phyloP scores from a whole-genome alignment of 2,329 filamentous ascomycete species.

The Neofusicoccum laricinum region DNA sequence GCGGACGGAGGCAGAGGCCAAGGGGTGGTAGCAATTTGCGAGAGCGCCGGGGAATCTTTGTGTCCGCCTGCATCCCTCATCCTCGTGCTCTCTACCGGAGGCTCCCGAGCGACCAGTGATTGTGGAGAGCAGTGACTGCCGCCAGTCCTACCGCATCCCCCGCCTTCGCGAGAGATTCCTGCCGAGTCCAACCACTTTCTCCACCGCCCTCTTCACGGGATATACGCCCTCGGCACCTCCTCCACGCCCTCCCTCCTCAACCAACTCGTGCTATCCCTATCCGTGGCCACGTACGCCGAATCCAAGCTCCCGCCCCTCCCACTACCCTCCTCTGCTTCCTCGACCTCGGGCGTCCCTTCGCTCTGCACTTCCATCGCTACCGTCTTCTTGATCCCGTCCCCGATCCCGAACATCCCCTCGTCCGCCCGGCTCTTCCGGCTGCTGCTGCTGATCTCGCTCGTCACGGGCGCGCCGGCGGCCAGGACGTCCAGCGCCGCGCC shows the following conservation, averaged over 20 bases:
- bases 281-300: background rate
- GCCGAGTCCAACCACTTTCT: no score
- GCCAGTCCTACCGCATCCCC: no score
- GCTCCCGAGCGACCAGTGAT: no score
- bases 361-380: background rate
- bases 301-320: background rate
- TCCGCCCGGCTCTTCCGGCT: no score
- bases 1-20: no score
- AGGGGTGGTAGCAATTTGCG: no score
- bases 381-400: background rate
- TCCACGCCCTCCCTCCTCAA: background rate
- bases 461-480: background rate
- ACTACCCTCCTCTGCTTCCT: background rate
- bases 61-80: no score
- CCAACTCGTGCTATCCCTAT: background rate
- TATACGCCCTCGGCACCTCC: background rate
- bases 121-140: no score
- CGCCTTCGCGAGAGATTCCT: no score
- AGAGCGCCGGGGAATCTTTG: no score
- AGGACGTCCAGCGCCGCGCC: background rate
- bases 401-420: background rate
- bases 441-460: background rate
- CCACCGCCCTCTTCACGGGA: background rate
- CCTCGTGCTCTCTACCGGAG: no score
- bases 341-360: background rate